Evolutionary conservation across 768 basidiomycete genomes (phyloP), one percentile per base, ranked within the genome.

Genomic region (Amanita exitialis): DNA sequence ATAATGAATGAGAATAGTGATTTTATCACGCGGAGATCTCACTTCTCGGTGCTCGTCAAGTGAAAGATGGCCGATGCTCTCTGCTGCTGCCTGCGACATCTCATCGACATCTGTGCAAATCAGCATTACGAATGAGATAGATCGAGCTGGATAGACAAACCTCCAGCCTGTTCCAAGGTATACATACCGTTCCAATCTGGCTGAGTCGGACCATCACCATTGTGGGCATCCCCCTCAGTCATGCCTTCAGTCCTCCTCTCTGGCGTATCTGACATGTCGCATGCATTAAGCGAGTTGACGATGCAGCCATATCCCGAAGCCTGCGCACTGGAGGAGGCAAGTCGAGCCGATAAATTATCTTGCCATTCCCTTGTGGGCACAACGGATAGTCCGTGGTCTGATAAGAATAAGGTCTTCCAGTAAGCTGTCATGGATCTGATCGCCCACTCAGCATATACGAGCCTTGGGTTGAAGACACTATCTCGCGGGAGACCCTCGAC

Each of bases 331-430:
- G 57, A 60, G 15, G 65, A 69, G 5, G 72, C 72, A 43, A 87
- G 64, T 5, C 75, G 74, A 53, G 72, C 72, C 20, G 80, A 78
- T 15, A 89, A 70, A 49, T 75, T 80, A 45, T 89, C 85, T 61
- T 89, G 86, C 86, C 86, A 89, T 61, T 89, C 84, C 53, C 75
- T 67, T 0, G 83, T 86, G 5, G 86, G 86, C 23, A 78, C 72
- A 15, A 79, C 75, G 20, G 80, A 76, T 54, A 81, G 70, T 10
- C 74, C 73, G 45, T 76, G 75, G 60, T 81, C 83, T 84, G 54
- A n/a, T 48, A 10, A 49, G 30, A 37, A 12, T 32, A 32, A 32
- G 32, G 30, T 47, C 35, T 53, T 52, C 43, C 54, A 47, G 44
- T 12, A 37, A 48, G 36, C 9, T 38, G 21, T 48, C 35, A 47